Evolutionary conservation across 2,329 filamentous ascomycete genomes (phyloP).

Genomic region (Talaromyces sp.): DNA sequence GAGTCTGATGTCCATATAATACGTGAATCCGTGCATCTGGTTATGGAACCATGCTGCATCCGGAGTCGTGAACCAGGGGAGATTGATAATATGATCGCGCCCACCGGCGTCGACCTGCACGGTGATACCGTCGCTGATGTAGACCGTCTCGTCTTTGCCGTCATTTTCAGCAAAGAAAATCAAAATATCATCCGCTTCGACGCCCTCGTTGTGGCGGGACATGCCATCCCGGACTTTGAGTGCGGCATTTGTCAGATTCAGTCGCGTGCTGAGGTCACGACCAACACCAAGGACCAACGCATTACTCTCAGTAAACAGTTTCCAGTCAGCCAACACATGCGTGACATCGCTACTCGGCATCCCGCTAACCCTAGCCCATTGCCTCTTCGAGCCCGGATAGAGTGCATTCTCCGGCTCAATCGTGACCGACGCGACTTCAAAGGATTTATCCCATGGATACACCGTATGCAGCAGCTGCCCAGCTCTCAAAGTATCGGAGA

Average conservation of each 20-base stretch:
- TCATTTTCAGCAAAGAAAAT: neutral
- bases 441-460: slow-evolving; percentile 11
- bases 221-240: slow-evolving; percentile 1
- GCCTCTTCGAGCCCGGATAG: neutral
- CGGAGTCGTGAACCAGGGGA: slow-evolving; percentile 17
- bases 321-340: slow-evolving; percentile 10
- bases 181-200: neutral
- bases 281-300: neutral
- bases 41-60: slow-evolving; percentile 16
- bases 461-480: slow-evolving; percentile 8
- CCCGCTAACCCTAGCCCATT: neutral
- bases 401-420: neutral
- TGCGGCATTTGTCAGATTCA: slow-evolving; percentile 14
- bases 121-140: slow-evolving; percentile 8
- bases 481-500: neutral
- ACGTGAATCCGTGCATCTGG: slow-evolving; percentile 14
- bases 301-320: neutral
- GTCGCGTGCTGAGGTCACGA: neutral
- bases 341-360: slow-evolving; percentile 3
- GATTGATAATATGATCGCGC: slow-evolving; percentile 14
- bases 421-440: neutral
- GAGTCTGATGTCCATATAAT: neutral
- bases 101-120: slow-evolving; percentile 7
- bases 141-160: neutral
- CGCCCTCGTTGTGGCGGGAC: neutral